phyloP scores from a whole-genome alignment of 2,329 filamentous ascomycete genomes.

The Gaeumannomyces tritici region DNA sequence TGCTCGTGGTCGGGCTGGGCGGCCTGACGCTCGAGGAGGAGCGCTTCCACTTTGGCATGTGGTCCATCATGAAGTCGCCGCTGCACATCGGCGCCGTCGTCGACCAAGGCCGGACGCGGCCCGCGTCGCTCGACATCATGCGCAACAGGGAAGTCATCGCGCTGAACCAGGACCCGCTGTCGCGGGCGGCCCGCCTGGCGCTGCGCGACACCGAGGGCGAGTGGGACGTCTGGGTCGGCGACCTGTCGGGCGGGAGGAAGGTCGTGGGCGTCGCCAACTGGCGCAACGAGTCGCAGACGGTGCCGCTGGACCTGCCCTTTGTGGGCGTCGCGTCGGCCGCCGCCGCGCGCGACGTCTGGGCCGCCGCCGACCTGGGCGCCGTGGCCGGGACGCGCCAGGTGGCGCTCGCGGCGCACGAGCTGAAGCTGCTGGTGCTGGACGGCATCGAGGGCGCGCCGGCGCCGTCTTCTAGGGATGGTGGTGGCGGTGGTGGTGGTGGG shows the following conservation, averaged over 20 bases:
- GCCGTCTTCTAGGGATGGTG: conserved; percentile 16
- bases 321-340: conserved; percentile 28
- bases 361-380: conserved; percentile 20
- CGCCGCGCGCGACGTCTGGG: conserved; percentile 28
- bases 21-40: conserved; percentile 35
- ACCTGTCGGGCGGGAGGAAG: conserved; percentile 29
- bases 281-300: conserved; percentile 29
- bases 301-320: conserved; percentile 30
- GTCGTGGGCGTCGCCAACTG: conserved; percentile 41
- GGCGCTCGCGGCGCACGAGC: conserved; percentile 25
- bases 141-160: conserved; percentile 44
- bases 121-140: conserved; percentile 30
- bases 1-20: conserved; percentile 39
- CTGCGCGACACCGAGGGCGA: conserved; percentile 35
- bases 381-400: conserved; percentile 22
- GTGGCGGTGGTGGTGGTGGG: no score
- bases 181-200: conserved; percentile 38
- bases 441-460: conserved; percentile 16
- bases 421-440: conserved; percentile 27
- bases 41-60: conserved; percentile 41
- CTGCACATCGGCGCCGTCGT: conserved; percentile 36
- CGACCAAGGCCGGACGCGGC: conserved; percentile 24
- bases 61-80: conserved; percentile 41
- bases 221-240: conserved; percentile 41
- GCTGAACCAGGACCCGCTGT: conserved; percentile 47